Conservation (phyloP, 805 yeast genomes). For the Jamesozyma hellenica region DNA sequence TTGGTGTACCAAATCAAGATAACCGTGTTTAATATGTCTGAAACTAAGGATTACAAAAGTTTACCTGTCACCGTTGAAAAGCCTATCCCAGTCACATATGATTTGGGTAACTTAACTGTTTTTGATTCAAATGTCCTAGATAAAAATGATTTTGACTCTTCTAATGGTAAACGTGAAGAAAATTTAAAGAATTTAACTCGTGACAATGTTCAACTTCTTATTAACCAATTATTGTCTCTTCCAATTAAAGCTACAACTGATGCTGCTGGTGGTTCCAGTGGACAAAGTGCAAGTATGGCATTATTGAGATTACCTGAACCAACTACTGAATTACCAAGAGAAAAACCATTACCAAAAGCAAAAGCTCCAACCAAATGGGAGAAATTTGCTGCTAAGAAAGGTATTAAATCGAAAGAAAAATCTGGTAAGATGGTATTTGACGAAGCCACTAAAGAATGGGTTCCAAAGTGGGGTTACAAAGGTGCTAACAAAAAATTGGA, state of each 20-base stretch:
- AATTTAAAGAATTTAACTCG: conserved; percentile 60
- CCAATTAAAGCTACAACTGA: conserved; percentile 86
- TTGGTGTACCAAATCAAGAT: too few relatives aligned
- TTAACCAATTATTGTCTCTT: conserved; percentile 80
- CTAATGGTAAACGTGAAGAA: conserved; percentile 51
- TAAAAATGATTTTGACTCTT: conserved; percentile 39
- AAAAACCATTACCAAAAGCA: conserved; percentile 86
- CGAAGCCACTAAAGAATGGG: conserved; percentile 90
- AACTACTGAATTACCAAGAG: conserved; percentile 76
- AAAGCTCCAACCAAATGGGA: conserved; percentile 96
- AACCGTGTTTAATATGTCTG: too few relatives aligned
- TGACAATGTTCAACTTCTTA: conserved; percentile 84
- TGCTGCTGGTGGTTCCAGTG: conserved; percentile 42
- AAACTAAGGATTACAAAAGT: conserved; percentile 17
- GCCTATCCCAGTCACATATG: conserved; percentile 80
- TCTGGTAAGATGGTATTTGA: conserved; percentile 84
- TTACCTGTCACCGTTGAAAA: conserved; percentile 79
- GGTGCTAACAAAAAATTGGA: conserved; percentile 85
- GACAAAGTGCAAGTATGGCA: conserved; percentile 63
- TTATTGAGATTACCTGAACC: conserved; percentile 81
- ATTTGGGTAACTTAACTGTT: conserved; percentile 82
- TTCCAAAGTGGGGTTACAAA: conserved; percentile 95
- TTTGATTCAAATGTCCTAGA: conserved; percentile 86
- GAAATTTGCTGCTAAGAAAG: conserved; percentile 88
- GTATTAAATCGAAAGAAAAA: conserved; percentile 82